phyloP scores from a whole-genome alignment of 306 rosid species.

The Heteromeles arbutifolia region DNA sequence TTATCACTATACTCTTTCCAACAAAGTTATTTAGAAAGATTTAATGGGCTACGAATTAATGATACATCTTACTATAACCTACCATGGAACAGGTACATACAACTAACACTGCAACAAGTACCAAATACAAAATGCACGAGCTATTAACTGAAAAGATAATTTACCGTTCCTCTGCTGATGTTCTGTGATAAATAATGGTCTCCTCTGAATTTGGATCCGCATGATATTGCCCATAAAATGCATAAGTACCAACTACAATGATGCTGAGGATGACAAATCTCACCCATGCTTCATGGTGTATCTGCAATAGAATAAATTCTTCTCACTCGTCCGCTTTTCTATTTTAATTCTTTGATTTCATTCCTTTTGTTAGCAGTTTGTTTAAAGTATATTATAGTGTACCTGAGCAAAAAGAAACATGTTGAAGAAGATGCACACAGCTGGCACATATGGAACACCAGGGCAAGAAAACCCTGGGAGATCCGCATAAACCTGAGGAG shows the following conservation, averaged over 20 bases:
- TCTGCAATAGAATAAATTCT: conserved; percentile 36
- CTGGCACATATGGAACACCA: conserved; percentile 73
- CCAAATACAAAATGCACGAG: background rate
- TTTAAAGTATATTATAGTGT: conserved; percentile 9
- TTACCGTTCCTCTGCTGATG: conserved; percentile 33
- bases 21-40: background rate
- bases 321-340: conserved; percentile 10
- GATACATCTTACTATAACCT: conserved; percentile 4
- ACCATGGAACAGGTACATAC: conserved; percentile 10
- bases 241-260: conserved; percentile 59
- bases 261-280: conserved; percentile 68
- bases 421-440: conserved; percentile 81
- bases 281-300: conserved; percentile 88
- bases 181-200: conserved; percentile 33
- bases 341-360: conserved; percentile 2
- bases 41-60: background rate
- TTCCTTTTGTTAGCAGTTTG: background rate
- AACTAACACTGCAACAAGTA: background rate
- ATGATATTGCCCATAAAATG: conserved; percentile 84
- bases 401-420: conserved; percentile 93
- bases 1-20: background rate
- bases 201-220: conserved; percentile 69
- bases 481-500: conserved; percentile 56
- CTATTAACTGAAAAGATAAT: conserved; percentile 6
- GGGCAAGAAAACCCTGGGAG: conserved; percentile 89